A percentile compares a stretch with the other conserved stretches of the same genome.
phyloP scores from a whole-genome alignment of 1,139 yeast species.

The Pichia sp. region DNA sequence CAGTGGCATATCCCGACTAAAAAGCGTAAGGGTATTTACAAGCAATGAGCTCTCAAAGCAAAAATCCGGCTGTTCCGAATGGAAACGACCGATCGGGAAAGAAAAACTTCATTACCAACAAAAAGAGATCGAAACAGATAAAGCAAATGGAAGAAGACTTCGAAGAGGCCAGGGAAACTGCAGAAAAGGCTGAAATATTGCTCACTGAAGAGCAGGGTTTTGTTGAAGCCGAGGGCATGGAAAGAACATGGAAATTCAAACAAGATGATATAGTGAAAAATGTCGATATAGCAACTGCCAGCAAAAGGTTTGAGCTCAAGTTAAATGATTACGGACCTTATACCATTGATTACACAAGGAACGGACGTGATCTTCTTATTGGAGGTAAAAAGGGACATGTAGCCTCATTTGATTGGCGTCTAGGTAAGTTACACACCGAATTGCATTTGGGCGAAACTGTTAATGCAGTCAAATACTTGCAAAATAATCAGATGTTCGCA shows the following conservation, averaged over 20 bases:
- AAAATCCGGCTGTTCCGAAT: not conserved
- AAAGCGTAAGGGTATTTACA: too few species aligned
- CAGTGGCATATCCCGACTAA: too few species aligned
- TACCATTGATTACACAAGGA: slow-evolving; percentile 70
- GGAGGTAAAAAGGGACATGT: slow-evolving; percentile 94
- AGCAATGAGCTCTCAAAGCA: not conserved
- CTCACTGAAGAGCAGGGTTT: slow-evolving; percentile 81
- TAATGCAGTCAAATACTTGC: slow-evolving; percentile 83
- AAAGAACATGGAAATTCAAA: slow-evolving; percentile 76
- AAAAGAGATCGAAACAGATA: slow-evolving; percentile 34
- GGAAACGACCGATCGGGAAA: not conserved
- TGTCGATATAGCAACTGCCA: slow-evolving; percentile 76
- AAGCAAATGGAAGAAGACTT: slow-evolving; percentile 68
- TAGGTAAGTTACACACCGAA: slow-evolving; percentile 77
- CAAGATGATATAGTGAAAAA: slow-evolving; percentile 74
- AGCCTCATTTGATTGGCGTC: slow-evolving; percentile 94
- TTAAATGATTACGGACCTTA: slow-evolving; percentile 87
- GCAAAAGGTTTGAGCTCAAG: slow-evolving; percentile 69
- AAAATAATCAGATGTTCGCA: slow-evolving; percentile 90
- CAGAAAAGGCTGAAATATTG: slow-evolving; percentile 81
- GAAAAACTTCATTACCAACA: not conserved
- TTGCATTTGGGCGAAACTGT: slow-evolving; percentile 84
- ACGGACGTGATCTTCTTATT: slow-evolving; percentile 78
- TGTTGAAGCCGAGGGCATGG: slow-evolving; percentile 91
- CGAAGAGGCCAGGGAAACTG: slow-evolving; percentile 71